Conservation (phyloP, 23 red algal genomes). For the Chondrus crispus region DNA sequence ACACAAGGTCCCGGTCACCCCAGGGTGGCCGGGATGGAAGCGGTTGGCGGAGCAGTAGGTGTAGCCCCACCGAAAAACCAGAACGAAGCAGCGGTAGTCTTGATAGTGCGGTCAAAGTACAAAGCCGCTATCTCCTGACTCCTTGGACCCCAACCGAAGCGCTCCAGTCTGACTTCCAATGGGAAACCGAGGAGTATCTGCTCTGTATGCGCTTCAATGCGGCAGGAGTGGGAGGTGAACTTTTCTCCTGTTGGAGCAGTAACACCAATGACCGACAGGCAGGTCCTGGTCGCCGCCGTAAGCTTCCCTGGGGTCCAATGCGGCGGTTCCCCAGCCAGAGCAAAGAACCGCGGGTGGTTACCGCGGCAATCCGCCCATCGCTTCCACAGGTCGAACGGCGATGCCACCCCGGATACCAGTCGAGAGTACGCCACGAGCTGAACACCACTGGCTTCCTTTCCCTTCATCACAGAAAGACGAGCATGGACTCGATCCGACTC, state of each 20-base stretch:
- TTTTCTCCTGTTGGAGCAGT: not conserved
- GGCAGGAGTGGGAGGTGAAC: not conserved
- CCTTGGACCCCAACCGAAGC: not conserved
- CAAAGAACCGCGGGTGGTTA: not conserved
- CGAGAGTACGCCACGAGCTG: not conserved
- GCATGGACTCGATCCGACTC: not conserved
- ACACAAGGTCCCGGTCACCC: too few species aligned
- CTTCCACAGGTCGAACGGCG: not conserved
- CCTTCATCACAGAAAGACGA: not conserved
- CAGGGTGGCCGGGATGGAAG: too few species aligned
- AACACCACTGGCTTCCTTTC: not conserved
- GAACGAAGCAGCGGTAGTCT: not conserved
- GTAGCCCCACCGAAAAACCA: not conserved
- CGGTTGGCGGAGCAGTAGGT: not conserved
- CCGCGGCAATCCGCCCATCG: not conserved
- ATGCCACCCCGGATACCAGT: not conserved
- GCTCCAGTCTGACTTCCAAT: not conserved
- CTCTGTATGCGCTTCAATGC: constrained; percentile 23
- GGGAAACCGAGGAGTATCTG: not conserved
- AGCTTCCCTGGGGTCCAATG: not conserved
- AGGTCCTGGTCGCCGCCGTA: not conserved
- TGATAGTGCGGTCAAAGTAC: not conserved
- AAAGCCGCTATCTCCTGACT: not conserved
- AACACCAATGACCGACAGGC: not conserved
- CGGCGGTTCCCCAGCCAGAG: not conserved